Evolutionary conservation across 257 asterid species (phyloP), one percentile per base, ranked within the genome.

Genomic region (Verbascum thapsus): DNA sequence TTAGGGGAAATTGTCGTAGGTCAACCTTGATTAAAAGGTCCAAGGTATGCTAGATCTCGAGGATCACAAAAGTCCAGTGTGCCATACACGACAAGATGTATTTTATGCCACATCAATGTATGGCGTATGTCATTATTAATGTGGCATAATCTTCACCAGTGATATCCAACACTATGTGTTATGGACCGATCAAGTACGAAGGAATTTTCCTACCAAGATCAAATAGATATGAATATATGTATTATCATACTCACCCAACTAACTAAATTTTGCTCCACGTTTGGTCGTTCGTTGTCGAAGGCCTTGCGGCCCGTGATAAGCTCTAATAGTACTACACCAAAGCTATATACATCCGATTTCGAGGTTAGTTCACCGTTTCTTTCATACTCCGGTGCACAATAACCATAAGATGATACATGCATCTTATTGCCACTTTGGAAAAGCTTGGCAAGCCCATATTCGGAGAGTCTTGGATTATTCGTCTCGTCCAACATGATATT

Each of bases 341-440:
- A 91, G 57, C 92, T 86, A 53, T 88, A 91, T 3, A 91, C 91
- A 57, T 91, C 98, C 5, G 96, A 85, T 64, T 86, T 91, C 48
- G 67, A 51, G 0, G 96, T 79, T 63, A 84, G 81, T 35, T 77
- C 95, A 15, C 92, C 94, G 0, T 78, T 79, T 45, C 82, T 74
- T 52, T 87, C 96, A 6, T 74, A 91, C 47, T 91, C 96, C 0
- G 96, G 98, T 10, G 96, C 98, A 70, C 80, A 69, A 44, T 91
- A 86, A 10, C 98, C 95, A 44, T 81, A 73, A 5, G 95, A 80
- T 15, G 88, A 67, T 8, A 77, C 61, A 13, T 81, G 85, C 58
- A 70, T 68, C 62, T 74, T 88, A 50, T 48, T 67, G 32, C 80
- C 83, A 9, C 92, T 88, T 47, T 81, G 88, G 39, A 81, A 74